phyloP scores from a whole-genome alignment of 1,139 yeast species.

The Meyerozyma sp. region DNA sequence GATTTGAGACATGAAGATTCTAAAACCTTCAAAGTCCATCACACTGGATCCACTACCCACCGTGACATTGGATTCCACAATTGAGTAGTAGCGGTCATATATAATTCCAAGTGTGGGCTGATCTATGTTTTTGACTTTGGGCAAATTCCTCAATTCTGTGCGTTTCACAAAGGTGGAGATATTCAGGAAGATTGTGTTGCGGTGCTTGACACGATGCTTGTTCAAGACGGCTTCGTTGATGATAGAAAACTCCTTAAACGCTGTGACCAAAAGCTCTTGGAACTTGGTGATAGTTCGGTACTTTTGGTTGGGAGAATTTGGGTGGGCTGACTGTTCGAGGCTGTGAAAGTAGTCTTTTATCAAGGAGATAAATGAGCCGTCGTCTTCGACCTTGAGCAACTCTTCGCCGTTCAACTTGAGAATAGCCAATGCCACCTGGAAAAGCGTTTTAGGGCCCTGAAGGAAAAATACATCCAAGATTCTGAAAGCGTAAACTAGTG shows the following conservation, averaged over 20 bases:
- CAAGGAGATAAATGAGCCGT: slow-evolving; percentile 83
- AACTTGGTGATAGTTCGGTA: slow-evolving; percentile 71
- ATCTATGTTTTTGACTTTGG: slow-evolving; percentile 60
- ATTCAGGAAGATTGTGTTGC: slow-evolving; percentile 74
- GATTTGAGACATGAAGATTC: slow-evolving; percentile 68
- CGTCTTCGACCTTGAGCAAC: slow-evolving; percentile 76
- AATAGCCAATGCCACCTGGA: slow-evolving; percentile 90
- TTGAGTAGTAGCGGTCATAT: slow-evolving; percentile 81
- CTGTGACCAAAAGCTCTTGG: slow-evolving; percentile 85
- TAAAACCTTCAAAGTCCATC: slow-evolving; percentile 73
- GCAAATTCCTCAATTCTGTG: slow-evolving; percentile 82
- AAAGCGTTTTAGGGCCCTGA: slow-evolving; percentile 84
- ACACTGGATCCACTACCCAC: slow-evolving; percentile 64
- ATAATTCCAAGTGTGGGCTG: slow-evolving; percentile 59
- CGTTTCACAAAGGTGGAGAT: slow-evolving; percentile 88
- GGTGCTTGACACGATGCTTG: slow-evolving; percentile 64
- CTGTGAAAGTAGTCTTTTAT: slow-evolving; percentile 77
- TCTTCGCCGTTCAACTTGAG: slow-evolving; percentile 83
- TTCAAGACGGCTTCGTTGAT: slow-evolving; percentile 72
- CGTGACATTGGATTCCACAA: slow-evolving; percentile 65
- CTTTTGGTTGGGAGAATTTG: slow-evolving; percentile 61
- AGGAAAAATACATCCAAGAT: slow-evolving; percentile 87
- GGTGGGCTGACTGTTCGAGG: slow-evolving; percentile 77
- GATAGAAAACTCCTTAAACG: slow-evolving; percentile 83
- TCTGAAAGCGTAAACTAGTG: slow-evolving; percentile 86